Conservation (phyloP, 306 rosid genomes). For the Datisca glomerata region DNA sequence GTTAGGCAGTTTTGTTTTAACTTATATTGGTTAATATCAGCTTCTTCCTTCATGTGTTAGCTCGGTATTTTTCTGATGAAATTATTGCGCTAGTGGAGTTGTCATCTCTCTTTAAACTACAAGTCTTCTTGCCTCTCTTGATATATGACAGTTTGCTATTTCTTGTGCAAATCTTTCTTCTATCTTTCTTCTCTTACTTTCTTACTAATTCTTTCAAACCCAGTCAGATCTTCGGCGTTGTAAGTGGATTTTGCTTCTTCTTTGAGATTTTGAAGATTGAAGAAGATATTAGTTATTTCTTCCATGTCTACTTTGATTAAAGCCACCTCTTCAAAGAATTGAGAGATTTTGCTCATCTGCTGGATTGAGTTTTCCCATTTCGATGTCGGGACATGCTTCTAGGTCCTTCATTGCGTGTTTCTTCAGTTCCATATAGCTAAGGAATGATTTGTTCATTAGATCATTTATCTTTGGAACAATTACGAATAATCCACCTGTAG, state of each 20-base stretch:
- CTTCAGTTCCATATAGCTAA: constrained; percentile 8
- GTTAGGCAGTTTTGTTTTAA: too few species aligned
- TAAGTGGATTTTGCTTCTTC: constrained; percentile 15
- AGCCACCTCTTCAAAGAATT: constrained; percentile 2
- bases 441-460: constrained; percentile 14
- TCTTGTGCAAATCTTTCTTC: too few species aligned
- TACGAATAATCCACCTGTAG: background rate
- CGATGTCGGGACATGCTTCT: constrained; percentile 9
- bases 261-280: constrained; percentile 12
- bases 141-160: too few species aligned
- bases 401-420: constrained; percentile 9
- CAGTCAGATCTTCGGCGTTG: constrained; percentile 9
- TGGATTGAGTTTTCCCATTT: constrained; percentile 9
- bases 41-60: too few species aligned
- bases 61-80: too few species aligned
- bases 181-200: too few species aligned
- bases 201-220: too few species aligned
- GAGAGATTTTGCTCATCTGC: constrained; percentile 11
- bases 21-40: too few species aligned
- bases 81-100: too few species aligned
- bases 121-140: too few species aligned
- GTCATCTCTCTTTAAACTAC: too few species aligned
- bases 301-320: constrained; percentile 9
- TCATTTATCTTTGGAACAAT: constrained; percentile 8
- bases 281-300: constrained; percentile 10